Evolutionary conservation across 768 basidiomycete species (phyloP), one percentile per base, ranked within the genome.

Genomic region (Pleurotus sapidus): DNA sequence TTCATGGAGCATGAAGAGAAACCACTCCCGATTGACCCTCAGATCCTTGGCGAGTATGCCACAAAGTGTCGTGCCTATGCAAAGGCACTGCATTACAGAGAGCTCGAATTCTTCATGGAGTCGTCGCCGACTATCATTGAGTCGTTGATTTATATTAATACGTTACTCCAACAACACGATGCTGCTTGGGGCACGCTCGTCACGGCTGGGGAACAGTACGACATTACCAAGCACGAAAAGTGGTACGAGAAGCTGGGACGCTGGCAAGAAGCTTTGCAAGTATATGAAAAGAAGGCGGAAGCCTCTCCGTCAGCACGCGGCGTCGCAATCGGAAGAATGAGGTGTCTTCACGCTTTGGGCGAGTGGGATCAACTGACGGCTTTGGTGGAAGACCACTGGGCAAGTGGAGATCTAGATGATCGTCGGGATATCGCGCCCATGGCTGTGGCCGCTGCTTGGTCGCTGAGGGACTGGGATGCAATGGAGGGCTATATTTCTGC

Each of bases 1-100:
- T 98, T 98, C 70, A 96, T 98, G 92, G 97, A 98, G 70, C 96
- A 98, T 63, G 95, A 98, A 72, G 97, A 98, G 66, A 96, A 96
- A 66, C 83, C 91, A 0, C 78, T 98, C 1, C 94, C 94, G 1
- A 97, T 98, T 59, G 94, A 97, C 64, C 88, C 94, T 64, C 84
- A 92, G 50, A 92, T 91, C 14, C 83, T 98, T 12, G 97, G 96
- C 38, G 92, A 95, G 65, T 94, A 95, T 65, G 95, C 97, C 0
- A 84, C 91, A 76, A 89, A 88, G 61, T 94, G 91, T 70, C 89
- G 93, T 70, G 95, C 95, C 0, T 98, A 94, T 62, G 97, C 97
- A 2, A 98, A 98, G 69, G 95, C 96, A 0, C 79, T 99, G 24
- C 97, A 99, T 70, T 99, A 98, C 78, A 98, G 98, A 70, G 97